Evolutionary conservation across 164 flowering plant species (phyloP), one percentile per base, ranked within the genome.

Genomic region (grape (Vitis vinifera)): DNA sequence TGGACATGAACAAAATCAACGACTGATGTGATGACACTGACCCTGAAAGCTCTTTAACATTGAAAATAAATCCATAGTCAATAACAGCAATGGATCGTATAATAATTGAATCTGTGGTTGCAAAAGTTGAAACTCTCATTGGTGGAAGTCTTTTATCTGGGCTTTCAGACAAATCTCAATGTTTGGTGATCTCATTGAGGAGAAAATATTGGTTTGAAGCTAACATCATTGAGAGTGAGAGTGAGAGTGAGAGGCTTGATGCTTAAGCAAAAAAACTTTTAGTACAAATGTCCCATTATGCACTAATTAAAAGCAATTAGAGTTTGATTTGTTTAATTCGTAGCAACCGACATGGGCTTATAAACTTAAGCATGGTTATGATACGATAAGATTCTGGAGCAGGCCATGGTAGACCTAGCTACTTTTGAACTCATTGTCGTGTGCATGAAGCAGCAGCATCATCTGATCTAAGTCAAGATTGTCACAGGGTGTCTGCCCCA

Each of bases 261-360:
- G 15, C 60, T 74, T 59, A 74, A 78, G 77, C 78, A 37, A 72
- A 74, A 74, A 71, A 66, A 60, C 55, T 62, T 65, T 65, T 37
- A 31, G 51, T 59, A 51, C 57, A 17, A 51, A 23, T 19, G 31
- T 23, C 59, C 61, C 19, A 47, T 70, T 70, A 59, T 62, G 17
- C 30, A 52, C 66, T 75, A 56, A 59, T 56, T 55, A n/a, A 48
- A 60, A 60, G 51, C 66, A 53, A 69, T 60, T 55, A n/a, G 15
- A 17, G 17, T 5, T 10, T 17, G 14, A 51, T 51, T 60, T 15
- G 3, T 44, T 57, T 23, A 44, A 10, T 53, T 5, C 7, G 7
- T 37, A 5, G 14, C n/a, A 19, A 63, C 68, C 68, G 68, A 63
- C 73, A 71, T 8, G 6, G 53, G 2, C 19, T 31, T 55, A 62